Conservation (phyloP, 1,284 basidiomycete genomes). For the Microbotryum violaceum region DNA sequence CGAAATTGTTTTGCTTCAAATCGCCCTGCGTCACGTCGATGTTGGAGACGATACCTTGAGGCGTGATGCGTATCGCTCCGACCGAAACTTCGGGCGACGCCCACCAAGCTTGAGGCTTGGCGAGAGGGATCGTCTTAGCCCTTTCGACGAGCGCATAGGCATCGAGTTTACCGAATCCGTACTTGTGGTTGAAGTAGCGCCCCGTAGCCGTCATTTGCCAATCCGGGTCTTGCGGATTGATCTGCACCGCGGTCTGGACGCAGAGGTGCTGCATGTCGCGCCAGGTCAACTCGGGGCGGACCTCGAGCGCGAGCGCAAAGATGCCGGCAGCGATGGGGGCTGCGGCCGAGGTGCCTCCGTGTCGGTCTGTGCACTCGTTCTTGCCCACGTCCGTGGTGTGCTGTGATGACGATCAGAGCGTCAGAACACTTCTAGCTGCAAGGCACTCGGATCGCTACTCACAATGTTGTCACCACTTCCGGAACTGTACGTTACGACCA, state of each 20-base stretch:
- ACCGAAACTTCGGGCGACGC: slow-evolving; percentile 15
- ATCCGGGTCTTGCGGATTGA: slow-evolving; percentile 86
- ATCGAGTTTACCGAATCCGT: slow-evolving; percentile 86
- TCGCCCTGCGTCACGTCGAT: slow-evolving; percentile 65
- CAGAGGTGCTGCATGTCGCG: slow-evolving; percentile 91
- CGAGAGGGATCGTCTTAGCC: slow-evolving; percentile 72
- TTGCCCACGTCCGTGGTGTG: slow-evolving; percentile 90
- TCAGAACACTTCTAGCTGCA: not conserved
- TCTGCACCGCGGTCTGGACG: slow-evolving; percentile 59
- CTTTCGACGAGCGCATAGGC: slow-evolving; percentile 74
- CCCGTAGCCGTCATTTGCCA: slow-evolving; percentile 83
- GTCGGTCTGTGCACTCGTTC: slow-evolving; percentile 69
- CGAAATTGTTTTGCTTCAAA: slow-evolving; percentile 69
- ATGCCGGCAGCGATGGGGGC: slow-evolving; percentile 92
- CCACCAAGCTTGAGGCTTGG: slow-evolving; percentile 89
- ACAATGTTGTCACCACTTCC: slow-evolving; percentile 91
- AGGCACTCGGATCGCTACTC: slow-evolving; percentile 39
- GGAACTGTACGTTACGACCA: slow-evolving; percentile 92
- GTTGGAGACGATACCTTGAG: slow-evolving; percentile 59
- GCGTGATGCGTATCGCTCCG: slow-evolving; percentile 47
- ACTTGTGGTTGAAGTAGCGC: slow-evolving; percentile 88
- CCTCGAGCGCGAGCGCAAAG: slow-evolving; percentile 76
- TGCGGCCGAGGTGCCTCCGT: slow-evolving; percentile 96
- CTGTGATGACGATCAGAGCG: slow-evolving; percentile 44
- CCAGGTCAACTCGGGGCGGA: slow-evolving; percentile 88